Evolutionary conservation across 2,329 filamentous ascomycete genomes (phyloP), one percentile per base, ranked within the genome.

Genomic region (Microdochium trichocladiopsis): DNA sequence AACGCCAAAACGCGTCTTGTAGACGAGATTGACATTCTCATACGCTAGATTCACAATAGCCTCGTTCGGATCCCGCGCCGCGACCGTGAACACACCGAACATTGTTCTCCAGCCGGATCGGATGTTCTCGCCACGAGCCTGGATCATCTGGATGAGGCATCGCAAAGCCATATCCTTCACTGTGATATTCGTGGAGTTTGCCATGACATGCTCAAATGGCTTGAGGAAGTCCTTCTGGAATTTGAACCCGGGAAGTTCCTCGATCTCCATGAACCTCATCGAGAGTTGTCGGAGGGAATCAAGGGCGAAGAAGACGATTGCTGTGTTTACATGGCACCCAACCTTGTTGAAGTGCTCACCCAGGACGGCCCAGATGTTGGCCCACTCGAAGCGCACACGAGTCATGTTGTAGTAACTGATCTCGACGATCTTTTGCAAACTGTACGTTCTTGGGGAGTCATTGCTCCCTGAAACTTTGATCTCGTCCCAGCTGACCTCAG

Each of bases 381-480:
- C 95, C 94, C 94, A 99, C 67, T 99, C 94, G 62, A 97, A 97
- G 62, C 94, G 87, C 33, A 99, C 93, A 76, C 94, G 86, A 54
- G 90, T 91, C 94, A 99, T 99, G 74, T 99, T 99, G 82, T 99
- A 99, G 70, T 96, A 96, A 68, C 90, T 95, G 69, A 99, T 97
- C 70, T 99, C 94, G 16, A 99, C 95, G 57, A 99, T 83, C 70
- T 99, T 99, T 66, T 99, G 94, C 56, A 99, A 74, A 72, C 92
- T 96, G 77, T 96, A 99, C 9, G 93, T 99, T 51, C 95, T 84
- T 11, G 94, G 94, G 22, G 90, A 95, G 55, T 99, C 94, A 64
- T 93, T 96, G 52, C 93, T 90, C 0, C 94, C 94, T 0, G 94
- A 97, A 3, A 94, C 95, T 66, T 95, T 93, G 63, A 99, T 99